Base-by-base conservation (phyloP, 306 rosid genomes). In the Arachis hypogaea region DNA sequence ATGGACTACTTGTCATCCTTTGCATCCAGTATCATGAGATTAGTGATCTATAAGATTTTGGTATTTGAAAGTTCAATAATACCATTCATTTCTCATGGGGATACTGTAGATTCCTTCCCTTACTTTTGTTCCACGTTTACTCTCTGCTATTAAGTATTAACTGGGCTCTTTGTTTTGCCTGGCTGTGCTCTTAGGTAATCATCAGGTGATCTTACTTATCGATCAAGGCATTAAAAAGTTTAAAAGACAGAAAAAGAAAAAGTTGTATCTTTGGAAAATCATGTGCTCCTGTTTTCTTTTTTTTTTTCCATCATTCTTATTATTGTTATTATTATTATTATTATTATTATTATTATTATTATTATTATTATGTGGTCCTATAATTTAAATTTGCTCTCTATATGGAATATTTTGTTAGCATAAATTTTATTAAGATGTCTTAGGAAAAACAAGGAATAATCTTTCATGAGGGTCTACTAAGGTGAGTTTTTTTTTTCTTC, bases 401-500 rank as follows among this genome's bases (percentile, higher is more conserved):
- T 14, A 38, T 40, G 11, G 14, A 69, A 41, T 54, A 9, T 40
- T 55, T 40, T 55, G 6, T 18, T 16, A 18, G 43, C 59, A 49
- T 40, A 45, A 22, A 22, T 22, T 22, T 22, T 22, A 22, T 22
- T 22, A 22, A 22, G 28, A 22, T 22, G 28, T 44, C 36, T 65
- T 45, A 18, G 9, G 47, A 38, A 47, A 68, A 30, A 30, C 30
- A 66, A 68, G 47, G 52, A 68, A 54, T 62, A 16, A 44, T 59
- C 47, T 56, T 36, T 41, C 11, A 50, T 7, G 22, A 77, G 51
- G 7, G 40, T 42, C 40, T 11, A 43, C 44, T 30, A 36, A 18
- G 22, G 28, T 22, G 28, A 22, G 28, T 22, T 22, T 22, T 22
- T 22, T 22, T 22, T 22, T 22, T 1, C 1, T 0, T 1, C 28